phyloP scores from a whole-genome alignment of 805 yeast genomes.

The Lipomyces kockii region DNA sequence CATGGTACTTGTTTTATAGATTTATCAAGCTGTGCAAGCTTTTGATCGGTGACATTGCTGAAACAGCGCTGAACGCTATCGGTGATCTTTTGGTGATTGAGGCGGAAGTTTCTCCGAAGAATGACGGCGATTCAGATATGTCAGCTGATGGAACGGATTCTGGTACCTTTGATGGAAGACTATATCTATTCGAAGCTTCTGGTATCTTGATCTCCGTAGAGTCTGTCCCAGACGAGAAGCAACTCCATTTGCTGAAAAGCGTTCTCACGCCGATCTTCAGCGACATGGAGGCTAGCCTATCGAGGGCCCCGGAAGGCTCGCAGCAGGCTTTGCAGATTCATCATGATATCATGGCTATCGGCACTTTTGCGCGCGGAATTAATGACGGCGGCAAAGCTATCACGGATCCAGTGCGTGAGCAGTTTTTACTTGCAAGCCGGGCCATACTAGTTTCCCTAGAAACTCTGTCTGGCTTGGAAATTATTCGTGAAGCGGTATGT shows the following conservation, averaged over 20 bases:
- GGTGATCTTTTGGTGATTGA: slow-evolving; percentile 65
- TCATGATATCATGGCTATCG: slow-evolving; percentile 84
- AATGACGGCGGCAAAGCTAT: slow-evolving; percentile 50
- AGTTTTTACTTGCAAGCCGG: slow-evolving; percentile 72
- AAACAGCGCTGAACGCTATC: slow-evolving; percentile 63
- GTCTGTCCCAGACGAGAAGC: slow-evolving; percentile 51
- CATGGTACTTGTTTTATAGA: slow-evolving; percentile 89
- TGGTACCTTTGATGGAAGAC: slow-evolving; percentile 73
- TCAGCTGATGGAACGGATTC: slow-evolving; percentile 58
- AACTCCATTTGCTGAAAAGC: slow-evolving; percentile 46
- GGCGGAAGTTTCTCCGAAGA: slow-evolving; percentile 52
- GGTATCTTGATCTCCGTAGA: slow-evolving; percentile 68
- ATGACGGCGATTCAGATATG: slow-evolving; percentile 48
- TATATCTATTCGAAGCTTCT: slow-evolving; percentile 81
- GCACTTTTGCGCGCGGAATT: slow-evolving; percentile 86
- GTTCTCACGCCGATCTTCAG: slow-evolving; percentile 76
- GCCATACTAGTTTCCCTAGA: slow-evolving; percentile 85
- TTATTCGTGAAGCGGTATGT: slow-evolving; percentile 74
- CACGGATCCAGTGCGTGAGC: slow-evolving; percentile 49
- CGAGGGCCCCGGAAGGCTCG: slow-evolving; percentile 48
- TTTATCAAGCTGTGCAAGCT: slow-evolving; percentile 80
- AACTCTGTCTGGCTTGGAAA: slow-evolving; percentile 65
- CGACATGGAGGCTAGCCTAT: slow-evolving; percentile 68
- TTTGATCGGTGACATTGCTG: slow-evolving; percentile 57
- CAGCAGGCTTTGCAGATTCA: slow-evolving; percentile 73